Evolutionary conservation across 2,329 filamentous ascomycete species (phyloP).

Genomic region (Neopestalotiopsis sp.): DNA sequence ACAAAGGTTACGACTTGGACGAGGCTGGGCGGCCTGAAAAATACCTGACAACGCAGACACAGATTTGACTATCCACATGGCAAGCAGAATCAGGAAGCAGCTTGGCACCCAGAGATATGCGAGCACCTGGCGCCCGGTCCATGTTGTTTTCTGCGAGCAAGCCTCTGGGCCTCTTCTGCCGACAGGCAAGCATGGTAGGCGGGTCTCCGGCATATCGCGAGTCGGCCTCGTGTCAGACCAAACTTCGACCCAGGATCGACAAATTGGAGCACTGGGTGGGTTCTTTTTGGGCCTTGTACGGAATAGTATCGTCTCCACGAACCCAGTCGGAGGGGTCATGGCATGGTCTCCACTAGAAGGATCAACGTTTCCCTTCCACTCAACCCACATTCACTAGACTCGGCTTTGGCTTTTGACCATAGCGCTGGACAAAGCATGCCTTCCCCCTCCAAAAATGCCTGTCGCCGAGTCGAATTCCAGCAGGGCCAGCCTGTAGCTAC

Average conservation of each 20-base stretch:
- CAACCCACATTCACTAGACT: conserved; percentile 1
- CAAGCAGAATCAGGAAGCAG: neutral
- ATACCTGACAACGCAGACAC: neutral
- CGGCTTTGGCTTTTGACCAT: conserved; percentile 12
- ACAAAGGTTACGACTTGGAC: neutral
- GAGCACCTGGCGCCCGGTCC: neutral
- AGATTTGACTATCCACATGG: neutral
- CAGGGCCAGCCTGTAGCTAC: neutral
- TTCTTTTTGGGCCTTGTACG: neutral
- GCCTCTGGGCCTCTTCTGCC: neutral
- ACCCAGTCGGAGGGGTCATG: conserved; percentile 7
- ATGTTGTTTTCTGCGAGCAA: neutral
- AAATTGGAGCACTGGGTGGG: conserved; percentile 2
- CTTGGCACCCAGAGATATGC: neutral
- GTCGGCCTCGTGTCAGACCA: conserved; percentile 16
- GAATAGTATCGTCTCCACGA: conserved; percentile 8
- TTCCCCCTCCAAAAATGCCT: neutral
- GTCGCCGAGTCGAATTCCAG: neutral
- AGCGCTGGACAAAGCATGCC: conserved; percentile 11
- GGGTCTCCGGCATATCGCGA: conserved; percentile 9
- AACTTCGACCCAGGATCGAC: neutral
- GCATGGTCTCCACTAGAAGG: conserved; percentile 13
- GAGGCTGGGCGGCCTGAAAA: conserved; percentile 9
- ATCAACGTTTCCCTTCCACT: conserved; percentile 16
- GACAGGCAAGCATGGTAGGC: neutral